Percentiles rank a stretch among this genome's conserved stretches.
Conservation (phyloP, 1,139 yeast species). For the Ogataea hybrid region DNA sequence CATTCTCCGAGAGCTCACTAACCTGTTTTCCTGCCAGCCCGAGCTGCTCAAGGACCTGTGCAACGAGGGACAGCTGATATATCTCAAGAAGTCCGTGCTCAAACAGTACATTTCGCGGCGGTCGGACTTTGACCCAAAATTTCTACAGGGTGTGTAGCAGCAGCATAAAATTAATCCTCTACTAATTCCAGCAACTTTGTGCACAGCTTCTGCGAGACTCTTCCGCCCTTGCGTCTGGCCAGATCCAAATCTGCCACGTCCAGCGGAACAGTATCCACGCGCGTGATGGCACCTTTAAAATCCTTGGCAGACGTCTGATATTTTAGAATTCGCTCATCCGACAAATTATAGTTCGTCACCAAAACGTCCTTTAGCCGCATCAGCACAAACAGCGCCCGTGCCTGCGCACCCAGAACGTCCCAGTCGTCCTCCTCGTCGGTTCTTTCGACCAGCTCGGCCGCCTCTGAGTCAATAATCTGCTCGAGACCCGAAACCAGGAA, state of each 20-base stretch:
- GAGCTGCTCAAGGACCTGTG: slow-evolving; percentile 74
- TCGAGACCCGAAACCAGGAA: slow-evolving; percentile 25
- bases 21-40: slow-evolving; percentile 78
- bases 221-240: neutral
- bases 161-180: neutral
- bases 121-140: slow-evolving; percentile 26
- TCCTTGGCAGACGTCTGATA: slow-evolving; percentile 29
- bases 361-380: slow-evolving; percentile 26
- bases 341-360: slow-evolving; percentile 29
- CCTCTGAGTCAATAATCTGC: slow-evolving; percentile 31
- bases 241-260: slow-evolving; percentile 13
- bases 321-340: slow-evolving; percentile 29
- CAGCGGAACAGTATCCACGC: slow-evolving; percentile 4
- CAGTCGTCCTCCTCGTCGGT: slow-evolving; percentile 15
- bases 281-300: slow-evolving; percentile 12
- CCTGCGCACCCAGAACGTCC: slow-evolving; percentile 21
- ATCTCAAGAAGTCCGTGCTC: slow-evolving; percentile 62
- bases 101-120: slow-evolving; percentile 71
- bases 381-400: slow-evolving; percentile 22
- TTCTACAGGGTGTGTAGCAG: slow-evolving; percentile 11
- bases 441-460: slow-evolving; percentile 36
- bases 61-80: slow-evolving; percentile 76
- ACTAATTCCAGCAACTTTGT: slow-evolving; percentile 2
- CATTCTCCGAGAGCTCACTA: slow-evolving; percentile 77
- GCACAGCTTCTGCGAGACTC: neutral